Evolutionary conservation across 2,329 filamentous ascomycete species (phyloP), one percentile per base, ranked within the genome.

Genomic region (Chaetomiaceae sp.): DNA sequence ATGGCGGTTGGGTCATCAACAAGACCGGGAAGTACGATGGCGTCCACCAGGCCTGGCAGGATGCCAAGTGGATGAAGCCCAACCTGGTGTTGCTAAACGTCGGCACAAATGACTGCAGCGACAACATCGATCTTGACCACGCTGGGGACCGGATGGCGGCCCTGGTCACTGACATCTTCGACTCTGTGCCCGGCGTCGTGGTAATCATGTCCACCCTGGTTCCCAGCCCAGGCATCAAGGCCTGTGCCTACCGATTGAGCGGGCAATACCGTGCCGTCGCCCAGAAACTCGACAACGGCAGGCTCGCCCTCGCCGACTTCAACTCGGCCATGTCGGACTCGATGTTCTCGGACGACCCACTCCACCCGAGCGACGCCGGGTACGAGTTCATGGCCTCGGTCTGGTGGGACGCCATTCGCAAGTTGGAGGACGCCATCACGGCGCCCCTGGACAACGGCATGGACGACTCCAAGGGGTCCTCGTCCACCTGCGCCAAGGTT

Each of bases 321-420:
- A 9, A 50, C 44, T n/a, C 22, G 5, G 39, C 32, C 33, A 26
- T 49, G 29, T 8, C 6, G 6, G 10, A 4, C 29, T 20, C 42
- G 17, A 38, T 45, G 36, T 32, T 44, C 22, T n/a, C 39, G 4
- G 38, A 46, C 37, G 51, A 46, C 19, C 10, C 9, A 4, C 48
- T 45, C 30, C 52, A 55, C 37, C 52, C 52, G 12, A 55, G 34
- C 30, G 40, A 55, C 35, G 39, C 11, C 6, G 52, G 52, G 10
- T 51, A 53, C 37, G 44, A 32, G 20, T 29, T 47, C 10, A 42
- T 55, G 20, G 46, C 52, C 8, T 15, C 50, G 8, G 45, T 51
- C 8, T 55, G 52, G 52, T 47, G 41, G 45, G 42, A 45, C 7
- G 52, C 52, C 38, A 47, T 55, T 33, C 29, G 29, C 9, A 47